Evolutionary conservation across 495 filamentous ascomycete species (phyloP).

Genomic region (Rhypophila decipiens): DNA sequence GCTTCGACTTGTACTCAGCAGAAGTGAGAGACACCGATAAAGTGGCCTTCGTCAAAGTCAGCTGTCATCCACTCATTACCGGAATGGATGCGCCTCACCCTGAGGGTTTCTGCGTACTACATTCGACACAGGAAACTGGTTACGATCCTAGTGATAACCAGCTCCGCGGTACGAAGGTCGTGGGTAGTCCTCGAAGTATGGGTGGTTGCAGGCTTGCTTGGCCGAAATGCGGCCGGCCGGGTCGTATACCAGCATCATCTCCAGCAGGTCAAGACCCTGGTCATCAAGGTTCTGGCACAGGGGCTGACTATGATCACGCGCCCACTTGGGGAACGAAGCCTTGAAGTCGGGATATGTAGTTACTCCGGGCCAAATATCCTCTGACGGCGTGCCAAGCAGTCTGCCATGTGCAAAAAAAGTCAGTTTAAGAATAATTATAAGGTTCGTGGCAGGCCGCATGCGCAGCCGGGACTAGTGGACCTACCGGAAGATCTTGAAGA

Average conservation of each 20-base stretch:
- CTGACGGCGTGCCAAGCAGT: slow-evolving; percentile 83
- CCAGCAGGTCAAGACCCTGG: slow-evolving; percentile 83
- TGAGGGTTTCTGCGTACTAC: too few species aligned
- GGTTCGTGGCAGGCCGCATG: too few species aligned
- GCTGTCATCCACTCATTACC: too few species aligned
- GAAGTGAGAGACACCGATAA: too few species aligned
- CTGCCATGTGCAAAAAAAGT: slow-evolving; percentile 43
- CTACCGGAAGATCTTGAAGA: slow-evolving; percentile 98
- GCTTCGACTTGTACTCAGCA: too few species aligned
- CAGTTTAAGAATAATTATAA: too few species aligned
- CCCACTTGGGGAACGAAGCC: slow-evolving; percentile 92
- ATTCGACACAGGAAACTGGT: too few species aligned
- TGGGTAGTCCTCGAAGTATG: slow-evolving; percentile 76
- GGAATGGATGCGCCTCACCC: too few species aligned
- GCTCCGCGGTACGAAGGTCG: slow-evolving; percentile 31
- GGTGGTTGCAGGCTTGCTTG: slow-evolving; percentile 88
- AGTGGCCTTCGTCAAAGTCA: too few species aligned
- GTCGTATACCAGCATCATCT: slow-evolving; percentile 88
- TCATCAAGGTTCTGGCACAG: slow-evolving; percentile 56
- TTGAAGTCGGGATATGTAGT: slow-evolving; percentile 98
- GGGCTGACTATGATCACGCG: slow-evolving; percentile 54
- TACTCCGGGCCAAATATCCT: slow-evolving; percentile 88
- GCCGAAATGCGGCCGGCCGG: slow-evolving; percentile 89
- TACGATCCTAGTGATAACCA: slow-evolving; percentile 30
- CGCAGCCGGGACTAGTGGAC: too few species aligned